These are phyloP conservation scores for Leucocoprinus leucothites DNA, from an alignment of 768 basidiomycete species.

Conservation along the genomic window DNA sequence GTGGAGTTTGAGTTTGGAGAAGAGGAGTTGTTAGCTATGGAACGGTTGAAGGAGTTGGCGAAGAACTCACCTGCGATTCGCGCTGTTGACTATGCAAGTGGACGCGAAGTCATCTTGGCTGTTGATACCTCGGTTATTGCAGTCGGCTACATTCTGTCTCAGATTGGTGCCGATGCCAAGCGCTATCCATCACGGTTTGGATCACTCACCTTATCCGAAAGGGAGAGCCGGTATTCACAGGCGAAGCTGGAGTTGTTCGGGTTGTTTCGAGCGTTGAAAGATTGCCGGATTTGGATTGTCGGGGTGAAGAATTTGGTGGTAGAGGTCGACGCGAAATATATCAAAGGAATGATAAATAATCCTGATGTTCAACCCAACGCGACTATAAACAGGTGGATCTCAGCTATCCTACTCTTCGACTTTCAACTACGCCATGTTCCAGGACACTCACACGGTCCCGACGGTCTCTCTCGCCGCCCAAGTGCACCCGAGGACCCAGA, in stretches of 20 bases:
- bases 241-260: slow-evolving; percentile 32
- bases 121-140: slow-evolving; percentile 30
- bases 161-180: too few species aligned
- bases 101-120: slow-evolving; percentile 27
- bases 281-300: slow-evolving; percentile 14
- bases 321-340: slow-evolving; percentile 29
- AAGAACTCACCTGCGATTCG: slow-evolving; percentile 15
- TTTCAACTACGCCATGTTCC: too few species aligned
- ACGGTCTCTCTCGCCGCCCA: too few species aligned
- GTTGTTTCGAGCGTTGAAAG: neutral
- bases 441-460: too few species aligned
- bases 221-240: slow-evolving; percentile 21
- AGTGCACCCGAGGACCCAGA: too few species aligned
- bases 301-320: slow-evolving; percentile 23
- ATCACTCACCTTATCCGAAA: neutral
- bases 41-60: slow-evolving; percentile 13
- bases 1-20: slow-evolving; percentile 19
- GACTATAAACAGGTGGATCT: slow-evolving; percentile 39
- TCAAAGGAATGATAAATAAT: slow-evolving; percentile 36
- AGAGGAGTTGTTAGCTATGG: slow-evolving; percentile 5
- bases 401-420: too few species aligned
- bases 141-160: slow-evolving; percentile 14
- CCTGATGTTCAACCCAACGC: slow-evolving; percentile 34
- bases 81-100: too few species aligned
- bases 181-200: neutral